phyloP scores from a whole-genome alignment of 257 asterid species.

The Fraxinus cuspidata region DNA sequence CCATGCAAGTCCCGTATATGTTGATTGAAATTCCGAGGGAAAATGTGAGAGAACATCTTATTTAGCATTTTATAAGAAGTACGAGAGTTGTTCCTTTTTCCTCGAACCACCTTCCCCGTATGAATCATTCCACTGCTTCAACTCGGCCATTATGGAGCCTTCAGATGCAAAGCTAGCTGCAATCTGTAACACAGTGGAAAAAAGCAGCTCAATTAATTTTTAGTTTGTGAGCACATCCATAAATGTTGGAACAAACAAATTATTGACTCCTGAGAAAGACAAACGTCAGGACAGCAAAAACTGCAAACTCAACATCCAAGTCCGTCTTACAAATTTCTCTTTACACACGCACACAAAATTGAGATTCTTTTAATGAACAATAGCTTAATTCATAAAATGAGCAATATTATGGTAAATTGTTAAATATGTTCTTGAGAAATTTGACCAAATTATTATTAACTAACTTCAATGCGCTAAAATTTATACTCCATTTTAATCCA shows the following conservation, averaged over 20 bases:
- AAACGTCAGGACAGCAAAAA: background rate
- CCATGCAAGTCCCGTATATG: background rate
- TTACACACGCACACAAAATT: background rate
- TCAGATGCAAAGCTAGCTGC: conserved; percentile 82
- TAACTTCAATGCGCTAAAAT: background rate
- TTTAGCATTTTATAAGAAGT: conserved; percentile 51
- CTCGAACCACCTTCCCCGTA: conserved; percentile 88
- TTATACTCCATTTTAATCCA: background rate
- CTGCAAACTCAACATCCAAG: background rate
- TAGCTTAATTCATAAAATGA: background rate
- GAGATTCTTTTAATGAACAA: background rate
- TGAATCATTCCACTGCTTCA: conserved; percentile 71
- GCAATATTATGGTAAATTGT: background rate
- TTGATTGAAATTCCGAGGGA: background rate
- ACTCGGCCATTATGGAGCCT: conserved; percentile 65
- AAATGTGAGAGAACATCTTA: background rate
- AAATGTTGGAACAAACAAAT: background rate
- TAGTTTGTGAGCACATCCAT: background rate
- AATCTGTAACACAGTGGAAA: conserved; percentile 41
- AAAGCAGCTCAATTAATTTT: background rate
- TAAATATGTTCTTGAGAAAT: background rate
- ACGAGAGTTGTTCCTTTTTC: conserved; percentile 76
- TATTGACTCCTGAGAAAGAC: background rate
- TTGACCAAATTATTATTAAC: background rate
- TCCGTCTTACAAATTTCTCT: background rate